A percentile compares a stretch with the other conserved stretches of the same genome.
phyloP scores from a whole-genome alignment of 257 asterid species.

The Striga asiatica region DNA sequence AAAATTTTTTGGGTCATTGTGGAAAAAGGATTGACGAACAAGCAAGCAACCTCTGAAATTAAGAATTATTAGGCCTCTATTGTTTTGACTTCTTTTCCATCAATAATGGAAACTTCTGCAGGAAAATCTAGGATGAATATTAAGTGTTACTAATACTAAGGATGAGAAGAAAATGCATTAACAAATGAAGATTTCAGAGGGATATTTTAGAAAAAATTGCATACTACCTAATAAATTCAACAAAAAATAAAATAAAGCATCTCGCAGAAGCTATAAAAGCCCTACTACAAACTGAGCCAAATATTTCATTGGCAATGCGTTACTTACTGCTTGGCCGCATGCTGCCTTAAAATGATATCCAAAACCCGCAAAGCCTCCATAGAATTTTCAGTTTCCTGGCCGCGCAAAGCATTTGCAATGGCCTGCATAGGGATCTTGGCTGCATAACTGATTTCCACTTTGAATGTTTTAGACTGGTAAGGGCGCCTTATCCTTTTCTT shows the following conservation, averaged over 20 bases:
- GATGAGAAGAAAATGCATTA: too few species aligned
- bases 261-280: too few species aligned
- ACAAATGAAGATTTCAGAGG: not conserved
- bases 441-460: slow-evolving; percentile 52
- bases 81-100: too few species aligned
- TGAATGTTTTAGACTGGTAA: slow-evolving; percentile 35
- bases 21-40: slow-evolving; percentile 79
- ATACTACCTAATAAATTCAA: not conserved
- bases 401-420: slow-evolving; percentile 13
- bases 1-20: slow-evolving; percentile 55
- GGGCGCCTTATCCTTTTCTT: slow-evolving; percentile 18
- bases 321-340: slow-evolving; percentile 48
- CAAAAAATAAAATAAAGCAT: not conserved
- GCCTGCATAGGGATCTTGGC: slow-evolving; percentile 53
- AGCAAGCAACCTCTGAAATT: slow-evolving; percentile 82
- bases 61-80: too few species aligned
- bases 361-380: slow-evolving; percentile 68
- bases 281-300: too few species aligned
- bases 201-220: too few species aligned
- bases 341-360: slow-evolving; percentile 49
- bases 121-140: too few species aligned
- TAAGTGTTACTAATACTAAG: too few species aligned
- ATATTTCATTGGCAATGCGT: not conserved
- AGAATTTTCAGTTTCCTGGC: slow-evolving; percentile 31
- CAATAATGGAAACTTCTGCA: too few species aligned